Evolutionary conservation across 169 alveolate species (phyloP), one percentile per base, ranked within the genome.

Genomic region (Eimeria praecox): DNA sequence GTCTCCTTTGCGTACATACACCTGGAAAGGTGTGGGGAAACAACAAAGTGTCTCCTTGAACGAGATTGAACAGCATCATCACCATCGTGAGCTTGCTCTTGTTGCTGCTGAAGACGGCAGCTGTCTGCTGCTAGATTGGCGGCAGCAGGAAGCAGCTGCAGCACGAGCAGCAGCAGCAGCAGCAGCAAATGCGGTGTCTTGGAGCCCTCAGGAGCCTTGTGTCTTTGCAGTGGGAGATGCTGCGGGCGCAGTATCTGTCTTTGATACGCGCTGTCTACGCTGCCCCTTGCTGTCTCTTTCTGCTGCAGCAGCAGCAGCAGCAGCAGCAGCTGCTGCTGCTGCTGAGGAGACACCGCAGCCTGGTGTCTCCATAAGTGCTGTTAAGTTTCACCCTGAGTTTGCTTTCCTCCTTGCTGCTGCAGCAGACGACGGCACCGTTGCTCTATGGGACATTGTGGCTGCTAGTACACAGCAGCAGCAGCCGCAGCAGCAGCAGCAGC

Each of bases 21-120:
- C 20, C 54, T 1, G 18, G 4, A 80, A n/a, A 52, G 90, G 38
- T 9, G 24, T 27, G 22, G 24, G n/a, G 22, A 40, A 35, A 3
- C 38, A 49, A 10, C 33, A 38, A 49, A 14, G 75, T n/a, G 90
- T 71, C 56, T 71, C 54, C 49, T 86, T 62, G 2, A 86, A 62
- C 27, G 93, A 86, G 16, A 42, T 56, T 12, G 66, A 86, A 44
- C 93, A 56, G 49, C 95, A 90, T 52, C 44, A 56, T n/a, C 95
- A 78, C 12, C 85, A 90, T 73, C 78, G 90, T 20, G 90, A 49
- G 3, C 54, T 90, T 27, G 95, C 85, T 30, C 46, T 62, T 33
- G 69, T 78, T 49, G 95, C 95, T 3, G 95, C 88, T 18, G 95
- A 90, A 30, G 95, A 90, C 80, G 78, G 90, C 77, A 27, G 77